Base-by-base conservation (phyloP, 1,284 basidiomycete species). In the Dichomitus squalens region DNA sequence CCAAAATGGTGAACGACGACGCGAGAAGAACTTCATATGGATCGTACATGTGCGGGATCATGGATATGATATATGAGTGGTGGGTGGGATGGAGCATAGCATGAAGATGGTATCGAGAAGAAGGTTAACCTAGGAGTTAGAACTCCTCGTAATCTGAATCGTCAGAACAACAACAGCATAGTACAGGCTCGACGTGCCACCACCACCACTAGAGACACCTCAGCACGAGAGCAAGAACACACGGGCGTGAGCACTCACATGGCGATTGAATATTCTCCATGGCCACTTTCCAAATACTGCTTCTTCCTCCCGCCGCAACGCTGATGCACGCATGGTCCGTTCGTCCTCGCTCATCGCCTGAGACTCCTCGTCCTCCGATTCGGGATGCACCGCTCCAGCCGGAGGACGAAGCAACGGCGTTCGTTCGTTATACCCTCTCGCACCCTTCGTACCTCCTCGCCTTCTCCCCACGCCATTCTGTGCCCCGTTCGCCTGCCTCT, bases 181-280 rank as follows among this genome's bases (percentile, higher is more conserved):
- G 50, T 18, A 87, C 70, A 8, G 85, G 81, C 63, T 87, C 83
- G 4, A 88, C 53, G 53, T 83, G 81, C 86, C 85, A 88, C 85
- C 85, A 84, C 89, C 89, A 92, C 88, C 88, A 91, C 89, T 90
- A 63, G 46, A 47, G 60, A n/a, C 0, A 35, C 2, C 2, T 29
- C 16, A 52, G 7, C 3, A 48, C 35, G 33, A n/a, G 20, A 46
- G 52, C 18, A 58, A 31, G 9, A 38, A 56, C 54, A 59, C 21
- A 48, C 35, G 46, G 21, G 25, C 48, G 33, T 36, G 39, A 49
- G 35, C 2, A 80, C 87, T 66, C 71, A 90, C 90, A 72, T 84
- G 83, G 63, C 76, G 75, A 72, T 91, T 90, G 29, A 88, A 65
- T 56, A 88, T 65, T 67, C 88, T 78, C 65, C 74, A 72, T 0